A percentile compares a stretch with the other conserved stretches of the same genome.
These are phyloP conservation scores for Thalassiosira mediterranea DNA, from an alignment of 352 stramenopile species.

Conservation along the genomic window DNA sequence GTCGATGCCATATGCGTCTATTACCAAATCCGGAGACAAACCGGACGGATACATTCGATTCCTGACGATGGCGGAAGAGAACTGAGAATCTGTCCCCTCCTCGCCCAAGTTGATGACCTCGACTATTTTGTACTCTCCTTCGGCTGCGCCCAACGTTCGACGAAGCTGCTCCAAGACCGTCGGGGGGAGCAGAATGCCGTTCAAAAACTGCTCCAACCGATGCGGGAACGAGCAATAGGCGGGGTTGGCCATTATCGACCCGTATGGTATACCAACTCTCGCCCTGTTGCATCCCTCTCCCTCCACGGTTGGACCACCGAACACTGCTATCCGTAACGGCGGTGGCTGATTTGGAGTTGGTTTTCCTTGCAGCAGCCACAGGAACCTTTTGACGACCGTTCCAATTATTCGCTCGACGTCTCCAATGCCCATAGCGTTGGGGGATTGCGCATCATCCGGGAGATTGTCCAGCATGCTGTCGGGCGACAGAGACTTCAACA, in stretches of 20 bases:
- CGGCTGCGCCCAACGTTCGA: neutral
- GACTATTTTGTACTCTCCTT: conserved; percentile 35
- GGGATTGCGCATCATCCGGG: conserved; percentile 2
- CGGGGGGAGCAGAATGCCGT: conserved; percentile 42
- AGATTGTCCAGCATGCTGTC: conserved; percentile 33
- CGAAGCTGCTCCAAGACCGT: conserved; percentile 23
- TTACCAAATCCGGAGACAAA: conserved; percentile 42
- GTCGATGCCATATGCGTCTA: conserved; percentile 53
- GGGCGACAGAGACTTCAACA: conserved; percentile 43
- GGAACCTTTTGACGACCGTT: conserved; percentile 37
- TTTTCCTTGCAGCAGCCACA: conserved; percentile 30
- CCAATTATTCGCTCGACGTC: conserved; percentile 39
- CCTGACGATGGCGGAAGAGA: conserved; percentile 40
- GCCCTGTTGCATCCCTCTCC: conserved; percentile 48
- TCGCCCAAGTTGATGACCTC: conserved; percentile 55
- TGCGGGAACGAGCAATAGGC: conserved; percentile 59
- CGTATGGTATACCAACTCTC: conserved; percentile 33
- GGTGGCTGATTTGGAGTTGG: conserved; percentile 24
- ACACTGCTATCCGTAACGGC: conserved; percentile 52
- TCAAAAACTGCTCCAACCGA: conserved; percentile 60
- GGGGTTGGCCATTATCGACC: conserved; percentile 54
- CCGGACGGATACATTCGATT: conserved; percentile 58
- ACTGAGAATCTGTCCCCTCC: conserved; percentile 54
- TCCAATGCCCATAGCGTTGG: conserved; percentile 8
- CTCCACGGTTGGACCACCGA: conserved; percentile 48